Percentiles rank a stretch among this genome's conserved stretches.
Conservation (phyloP, 2,329 filamentous ascomycete species). For the Botrytis hyacinthi region DNA sequence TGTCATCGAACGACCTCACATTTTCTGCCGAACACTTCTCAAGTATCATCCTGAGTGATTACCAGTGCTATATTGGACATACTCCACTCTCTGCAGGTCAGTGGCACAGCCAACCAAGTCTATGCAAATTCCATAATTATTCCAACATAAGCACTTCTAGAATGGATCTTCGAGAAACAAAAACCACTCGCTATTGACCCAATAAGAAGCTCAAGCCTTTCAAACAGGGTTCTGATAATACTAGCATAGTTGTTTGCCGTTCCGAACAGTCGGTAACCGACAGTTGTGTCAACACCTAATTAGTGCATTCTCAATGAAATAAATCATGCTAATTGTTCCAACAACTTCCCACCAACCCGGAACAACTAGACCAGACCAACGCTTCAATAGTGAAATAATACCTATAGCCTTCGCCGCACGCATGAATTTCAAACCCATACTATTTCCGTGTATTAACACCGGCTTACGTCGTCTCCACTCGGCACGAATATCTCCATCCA, state of each 20-base stretch:
- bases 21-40: not conserved
- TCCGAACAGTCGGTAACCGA: too few relatives aligned
- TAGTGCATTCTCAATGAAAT: not conserved
- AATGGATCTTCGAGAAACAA: too few relatives aligned
- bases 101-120: too few relatives aligned
- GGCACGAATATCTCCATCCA: not conserved
- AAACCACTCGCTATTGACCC: too few relatives aligned
- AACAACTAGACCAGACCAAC: not conserved
- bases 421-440: not conserved
- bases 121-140: too few relatives aligned
- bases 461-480: not conserved
- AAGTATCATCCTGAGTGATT: not conserved
- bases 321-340: too few relatives aligned
- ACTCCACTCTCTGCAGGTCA: too few relatives aligned
- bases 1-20: not conserved
- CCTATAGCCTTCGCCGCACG: not conserved
- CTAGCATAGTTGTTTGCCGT: too few relatives aligned
- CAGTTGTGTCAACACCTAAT: too few relatives aligned
- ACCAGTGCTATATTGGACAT: not conserved
- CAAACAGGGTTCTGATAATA: too few relatives aligned
- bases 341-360: not conserved
- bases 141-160: too few relatives aligned
- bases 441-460: not conserved
- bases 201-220: too few relatives aligned
- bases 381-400: not conserved